These are phyloP conservation scores for Gastrolobium bilobum DNA, from an alignment of 306 rosid genomes.

Conservation along the genomic window DNA sequence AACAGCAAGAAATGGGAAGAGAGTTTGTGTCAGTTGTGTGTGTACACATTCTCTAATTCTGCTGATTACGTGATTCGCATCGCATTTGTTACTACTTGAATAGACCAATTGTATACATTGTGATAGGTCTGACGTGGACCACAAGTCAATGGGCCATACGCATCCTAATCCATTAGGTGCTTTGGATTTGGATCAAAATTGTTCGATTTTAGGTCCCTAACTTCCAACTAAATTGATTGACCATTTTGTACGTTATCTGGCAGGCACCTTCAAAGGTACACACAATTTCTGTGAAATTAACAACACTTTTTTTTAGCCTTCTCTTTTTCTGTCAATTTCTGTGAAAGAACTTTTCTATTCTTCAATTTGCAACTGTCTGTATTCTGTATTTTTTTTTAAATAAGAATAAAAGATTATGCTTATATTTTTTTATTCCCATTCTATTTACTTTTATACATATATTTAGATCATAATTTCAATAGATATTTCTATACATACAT, in stretches of 20 bases:
- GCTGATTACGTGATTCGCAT: not conserved
- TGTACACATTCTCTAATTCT: not conserved
- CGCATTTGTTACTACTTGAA: not conserved
- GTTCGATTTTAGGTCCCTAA: not conserved
- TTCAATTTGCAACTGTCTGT: not conserved
- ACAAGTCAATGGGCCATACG: constrained; percentile 12
- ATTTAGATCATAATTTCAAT: too few species aligned
- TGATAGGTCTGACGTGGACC: constrained; percentile 17
- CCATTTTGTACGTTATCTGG: not conserved
- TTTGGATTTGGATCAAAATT: constrained; percentile 18
- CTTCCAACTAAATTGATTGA: not conserved
- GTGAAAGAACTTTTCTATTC: not conserved
- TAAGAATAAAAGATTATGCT: too few species aligned
- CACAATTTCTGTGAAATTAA: constrained; percentile 8
- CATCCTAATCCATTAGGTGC: constrained; percentile 27
- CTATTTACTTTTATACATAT: too few species aligned
- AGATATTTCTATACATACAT: too few species aligned
- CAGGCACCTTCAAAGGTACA: constrained; percentile 2
- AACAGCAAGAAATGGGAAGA: too few species aligned
- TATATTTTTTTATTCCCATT: too few species aligned
- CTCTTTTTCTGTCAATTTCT: too few species aligned
- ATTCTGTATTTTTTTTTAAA: too few species aligned
- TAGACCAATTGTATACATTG: not conserved
- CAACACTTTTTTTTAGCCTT: not conserved
- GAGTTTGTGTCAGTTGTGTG: too few species aligned